Conservation (phyloP, 352 stramenopile genomes). For the Phytophthora multivora region DNA sequence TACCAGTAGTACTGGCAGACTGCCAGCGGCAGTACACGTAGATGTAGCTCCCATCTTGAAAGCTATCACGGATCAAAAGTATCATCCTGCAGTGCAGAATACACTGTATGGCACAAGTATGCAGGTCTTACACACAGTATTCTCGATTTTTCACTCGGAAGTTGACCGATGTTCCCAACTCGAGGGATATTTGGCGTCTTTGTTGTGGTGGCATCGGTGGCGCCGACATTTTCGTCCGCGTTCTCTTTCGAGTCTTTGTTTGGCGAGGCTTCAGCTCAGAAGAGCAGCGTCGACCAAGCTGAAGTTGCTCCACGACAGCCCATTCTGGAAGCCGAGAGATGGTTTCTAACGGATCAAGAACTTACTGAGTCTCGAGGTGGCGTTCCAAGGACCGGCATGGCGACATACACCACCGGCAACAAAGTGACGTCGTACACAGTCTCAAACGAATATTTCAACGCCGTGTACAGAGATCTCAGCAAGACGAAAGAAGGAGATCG, state of each 20-base stretch:
- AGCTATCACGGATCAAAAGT: no score
- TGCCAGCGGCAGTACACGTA: no score
- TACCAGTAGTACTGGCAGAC: no score
- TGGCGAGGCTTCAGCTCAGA: background rate
- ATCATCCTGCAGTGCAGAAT: no score
- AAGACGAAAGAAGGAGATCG: constrained; percentile 22
- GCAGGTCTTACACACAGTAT: no score
- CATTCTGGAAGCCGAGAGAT: constrained; percentile 43
- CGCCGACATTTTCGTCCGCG: no score
- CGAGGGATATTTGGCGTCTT: no score
- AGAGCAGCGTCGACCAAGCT: constrained; percentile 3
- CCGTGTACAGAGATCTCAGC: constrained; percentile 44
- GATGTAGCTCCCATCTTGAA: no score
- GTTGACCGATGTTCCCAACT: no score
- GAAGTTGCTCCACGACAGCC: constrained; percentile 37
- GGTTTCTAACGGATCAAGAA: constrained; percentile 59
- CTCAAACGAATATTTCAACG: constrained; percentile 51
- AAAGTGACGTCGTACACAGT: constrained; percentile 45
- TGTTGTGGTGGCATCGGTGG: no score
- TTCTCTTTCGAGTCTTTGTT: background rate
- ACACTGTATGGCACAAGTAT: no score
- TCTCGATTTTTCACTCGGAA: no score
- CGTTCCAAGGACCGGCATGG: constrained; percentile 38
- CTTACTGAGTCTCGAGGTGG: constrained; percentile 48
- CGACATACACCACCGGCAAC: constrained; percentile 39